phyloP scores from a whole-genome alignment of 1,139 yeast genomes.

The Geotrichum fermentans region DNA sequence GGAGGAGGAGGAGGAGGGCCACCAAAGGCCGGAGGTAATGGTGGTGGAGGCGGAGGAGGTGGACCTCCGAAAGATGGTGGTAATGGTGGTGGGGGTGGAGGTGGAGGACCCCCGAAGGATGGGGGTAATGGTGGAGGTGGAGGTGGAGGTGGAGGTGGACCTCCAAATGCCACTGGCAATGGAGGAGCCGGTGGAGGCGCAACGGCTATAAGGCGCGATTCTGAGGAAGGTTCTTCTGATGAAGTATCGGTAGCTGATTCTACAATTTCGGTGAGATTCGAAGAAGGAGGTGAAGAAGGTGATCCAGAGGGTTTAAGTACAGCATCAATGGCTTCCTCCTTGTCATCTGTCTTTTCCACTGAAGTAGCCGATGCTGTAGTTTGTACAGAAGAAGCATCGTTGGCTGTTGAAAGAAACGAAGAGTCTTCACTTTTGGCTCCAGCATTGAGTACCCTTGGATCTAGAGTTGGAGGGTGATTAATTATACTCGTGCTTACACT shows the following conservation, averaged over 20 bases:
- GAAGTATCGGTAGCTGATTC: background rate
- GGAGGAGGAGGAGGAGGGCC: slow-evolving; percentile 33
- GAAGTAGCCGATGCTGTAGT: background rate
- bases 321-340: background rate
- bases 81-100: slow-evolving; percentile 29
- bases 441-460: background rate
- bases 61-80: slow-evolving; percentile 27
- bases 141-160: slow-evolving; percentile 36
- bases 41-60: slow-evolving; percentile 38
- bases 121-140: slow-evolving; percentile 38
- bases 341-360: background rate
- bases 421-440: background rate
- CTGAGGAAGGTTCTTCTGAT: background rate
- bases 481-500: slow-evolving; percentile 17
- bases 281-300: background rate
- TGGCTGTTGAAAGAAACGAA: background rate
- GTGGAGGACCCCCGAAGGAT: slow-evolving; percentile 23
- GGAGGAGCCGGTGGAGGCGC: slow-evolving; percentile 27
- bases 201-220: too few relatives aligned
- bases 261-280: background rate
- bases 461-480: slow-evolving; percentile 1
- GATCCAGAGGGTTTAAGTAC: background rate
- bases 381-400: background rate
- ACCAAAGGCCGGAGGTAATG: slow-evolving; percentile 23
- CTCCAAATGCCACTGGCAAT: too few relatives aligned